Evolutionary conservation across 345 rosid species (phyloP), one percentile per base, ranked within the genome.

Genomic region (Eutrema japonicum): DNA sequence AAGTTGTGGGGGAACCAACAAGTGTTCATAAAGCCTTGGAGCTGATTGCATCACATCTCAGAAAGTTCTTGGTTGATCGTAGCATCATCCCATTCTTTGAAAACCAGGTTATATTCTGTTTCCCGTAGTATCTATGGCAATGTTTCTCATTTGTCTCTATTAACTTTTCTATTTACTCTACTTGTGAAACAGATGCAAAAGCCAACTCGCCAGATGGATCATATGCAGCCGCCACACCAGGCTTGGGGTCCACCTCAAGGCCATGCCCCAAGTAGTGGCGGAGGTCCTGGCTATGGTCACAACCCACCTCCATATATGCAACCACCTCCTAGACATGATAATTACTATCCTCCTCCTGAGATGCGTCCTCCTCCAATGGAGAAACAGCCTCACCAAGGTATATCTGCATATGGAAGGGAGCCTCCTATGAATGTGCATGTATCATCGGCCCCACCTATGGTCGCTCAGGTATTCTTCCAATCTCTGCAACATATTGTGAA

Each of bases 11-110:
- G 64, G 98, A 92, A 35, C 72, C 92, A 71, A 60, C 85, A 75
- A 86, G 89, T 40, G 98, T 96, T 77, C 98, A 96, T 73, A 92
- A 85, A 82, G 93, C 89, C 36, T 74, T 96, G 78, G 98, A 96
- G 87, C 85, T 96, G 64, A 87, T 96, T 78, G 97, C 96, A 52
- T 89, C 95, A 83, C 97, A 92, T 72, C 87, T 96, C 64, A 86
- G 98, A 78, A 96, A 92, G 88, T 96, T 96, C 81, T 80, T 96
- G 68, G 99, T 96, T 71, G 99, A 96, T 75, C 97, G 93, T 66
- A 88, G 98, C 80, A 85, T 96, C 70, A 90, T 96, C 55, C 96
- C 91, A 4, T 79, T 82, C 47, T 96, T 96, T 86, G 98, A 96
- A 85, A 83, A 82, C 76, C 92, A 88, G 49, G 99, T 92, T 75